Conservation (phyloP, 148 eudicot genomes). For the Camellia sinensis region DNA sequence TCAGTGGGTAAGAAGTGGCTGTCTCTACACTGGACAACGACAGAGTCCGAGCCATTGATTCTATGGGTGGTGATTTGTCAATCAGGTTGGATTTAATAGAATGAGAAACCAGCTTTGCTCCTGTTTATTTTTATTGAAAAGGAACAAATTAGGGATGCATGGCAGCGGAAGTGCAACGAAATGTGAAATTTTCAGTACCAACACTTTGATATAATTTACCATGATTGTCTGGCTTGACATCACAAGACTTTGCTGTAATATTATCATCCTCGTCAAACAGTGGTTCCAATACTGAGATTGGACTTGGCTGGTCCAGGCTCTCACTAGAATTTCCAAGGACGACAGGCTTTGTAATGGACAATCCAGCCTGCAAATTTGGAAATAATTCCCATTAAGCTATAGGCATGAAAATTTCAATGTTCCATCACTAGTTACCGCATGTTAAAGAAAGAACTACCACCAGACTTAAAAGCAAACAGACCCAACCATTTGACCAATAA, state of each 20-base stretch:
- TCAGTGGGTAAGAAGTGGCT: slow-evolving; percentile 34
- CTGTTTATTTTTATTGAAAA: slow-evolving; percentile 36
- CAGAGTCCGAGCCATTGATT: slow-evolving; percentile 84
- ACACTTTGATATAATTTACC: slow-evolving; percentile 41
- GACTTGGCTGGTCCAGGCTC: slow-evolving; percentile 92
- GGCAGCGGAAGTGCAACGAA: too few species aligned
- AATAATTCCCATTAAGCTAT: not conserved
- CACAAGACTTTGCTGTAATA: slow-evolving; percentile 31
- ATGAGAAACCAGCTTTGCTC: slow-evolving; percentile 32
- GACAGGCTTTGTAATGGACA: slow-evolving; percentile 31
- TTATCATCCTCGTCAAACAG: slow-evolving; percentile 66
- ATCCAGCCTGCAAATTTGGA: slow-evolving; percentile 43
- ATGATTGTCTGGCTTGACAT: slow-evolving; percentile 34
- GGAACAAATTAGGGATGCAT: not conserved
- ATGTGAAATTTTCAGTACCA: not conserved
- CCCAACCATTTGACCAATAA: not conserved
- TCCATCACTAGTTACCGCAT: not conserved
- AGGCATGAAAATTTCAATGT: not conserved
- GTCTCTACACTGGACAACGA: slow-evolving; percentile 54
- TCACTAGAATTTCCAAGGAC: slow-evolving; percentile 39
- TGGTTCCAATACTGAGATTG: slow-evolving; percentile 74
- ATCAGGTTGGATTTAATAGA: slow-evolving; percentile 62
- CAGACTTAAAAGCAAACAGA: not conserved
- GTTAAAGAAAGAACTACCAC: not conserved
- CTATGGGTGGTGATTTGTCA: slow-evolving; percentile 94